Evolutionary conservation across 345 rosid genomes (phyloP).

Genomic region (Eucalyptus regnans): DNA sequence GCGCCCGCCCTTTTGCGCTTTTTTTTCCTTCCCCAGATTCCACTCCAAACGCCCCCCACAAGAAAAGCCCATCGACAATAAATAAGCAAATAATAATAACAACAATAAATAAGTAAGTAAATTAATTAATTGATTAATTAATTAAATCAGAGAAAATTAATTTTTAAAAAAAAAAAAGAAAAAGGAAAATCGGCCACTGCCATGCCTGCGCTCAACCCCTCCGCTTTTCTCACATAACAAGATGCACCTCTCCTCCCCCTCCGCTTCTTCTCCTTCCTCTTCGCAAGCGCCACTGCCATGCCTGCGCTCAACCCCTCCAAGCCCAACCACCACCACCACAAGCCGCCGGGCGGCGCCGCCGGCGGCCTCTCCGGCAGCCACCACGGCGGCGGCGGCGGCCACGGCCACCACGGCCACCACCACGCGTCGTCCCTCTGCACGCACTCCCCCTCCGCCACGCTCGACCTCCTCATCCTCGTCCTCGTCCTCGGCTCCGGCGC

Average conservation of each 20-base stretch:
- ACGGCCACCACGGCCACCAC: background rate
- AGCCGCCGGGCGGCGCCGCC: background rate
- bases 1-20: background rate
- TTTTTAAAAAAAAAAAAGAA: background rate
- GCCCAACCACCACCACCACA: conserved; percentile 5
- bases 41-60: background rate
- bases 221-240: background rate
- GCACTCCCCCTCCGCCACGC: conserved; percentile 20
- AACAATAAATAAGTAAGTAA: background rate
- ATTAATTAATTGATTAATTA: background rate
- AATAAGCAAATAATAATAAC: background rate
- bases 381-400: background rate
- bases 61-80: background rate
- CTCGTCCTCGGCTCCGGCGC: conserved; percentile 66
- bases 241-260: background rate
- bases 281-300: background rate
- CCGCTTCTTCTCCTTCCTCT: background rate
- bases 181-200: background rate
- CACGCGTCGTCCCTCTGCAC: background rate
- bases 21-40: background rate
- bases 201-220: no score
- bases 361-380: background rate
- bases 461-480: conserved; percentile 86
- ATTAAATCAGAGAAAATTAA: background rate
- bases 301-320: background rate